Percentiles rank a stretch among this genome's conserved stretches.
Evolutionary conservation across 345 rosid genomes (phyloP).

Genomic region (Pugionium cornutum): DNA sequence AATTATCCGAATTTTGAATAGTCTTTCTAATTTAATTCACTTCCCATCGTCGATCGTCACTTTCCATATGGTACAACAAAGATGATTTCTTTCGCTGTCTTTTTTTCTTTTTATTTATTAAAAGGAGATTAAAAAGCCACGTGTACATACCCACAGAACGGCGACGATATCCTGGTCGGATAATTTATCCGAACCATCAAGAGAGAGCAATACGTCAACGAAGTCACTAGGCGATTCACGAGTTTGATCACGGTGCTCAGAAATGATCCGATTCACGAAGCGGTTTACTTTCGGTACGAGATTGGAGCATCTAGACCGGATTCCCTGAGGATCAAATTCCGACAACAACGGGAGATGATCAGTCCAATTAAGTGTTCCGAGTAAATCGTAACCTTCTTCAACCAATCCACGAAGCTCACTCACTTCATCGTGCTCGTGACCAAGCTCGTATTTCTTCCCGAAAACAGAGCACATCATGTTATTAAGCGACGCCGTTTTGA

Average conservation of each 20-base stretch:
- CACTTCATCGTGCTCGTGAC: constrained; percentile 42
- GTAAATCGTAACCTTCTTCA: constrained; percentile 66
- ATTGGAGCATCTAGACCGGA: constrained; percentile 59
- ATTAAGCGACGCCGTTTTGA: constrained; percentile 68
- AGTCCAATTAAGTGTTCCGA: constrained; percentile 68
- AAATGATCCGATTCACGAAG: constrained; percentile 55
- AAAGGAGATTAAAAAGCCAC: background rate
- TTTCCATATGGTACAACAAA: background rate
- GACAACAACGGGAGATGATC: constrained; percentile 71
- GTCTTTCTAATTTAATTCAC: background rate
- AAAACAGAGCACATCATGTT: constrained; percentile 80
- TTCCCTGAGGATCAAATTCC: constrained; percentile 63
- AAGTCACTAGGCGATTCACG: constrained; percentile 49
- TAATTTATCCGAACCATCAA: constrained; percentile 55
- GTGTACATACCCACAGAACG: constrained; percentile 70
- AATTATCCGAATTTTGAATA: no score
- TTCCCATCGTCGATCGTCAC: background rate
- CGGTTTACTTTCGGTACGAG: constrained; percentile 71
- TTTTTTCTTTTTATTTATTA: background rate
- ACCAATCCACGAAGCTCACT: constrained; percentile 53
- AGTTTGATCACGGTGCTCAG: constrained; percentile 48
- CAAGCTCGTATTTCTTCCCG: constrained; percentile 54
- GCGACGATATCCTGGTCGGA: constrained; percentile 67
- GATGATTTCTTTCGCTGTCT: no score
- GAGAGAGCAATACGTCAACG: constrained; percentile 65